Percentiles rank a stretch among this genome's conserved stretches.
Evolutionary conservation across 169 alveolate species (phyloP).

Genomic region (Plasmodium gonderi): DNA sequence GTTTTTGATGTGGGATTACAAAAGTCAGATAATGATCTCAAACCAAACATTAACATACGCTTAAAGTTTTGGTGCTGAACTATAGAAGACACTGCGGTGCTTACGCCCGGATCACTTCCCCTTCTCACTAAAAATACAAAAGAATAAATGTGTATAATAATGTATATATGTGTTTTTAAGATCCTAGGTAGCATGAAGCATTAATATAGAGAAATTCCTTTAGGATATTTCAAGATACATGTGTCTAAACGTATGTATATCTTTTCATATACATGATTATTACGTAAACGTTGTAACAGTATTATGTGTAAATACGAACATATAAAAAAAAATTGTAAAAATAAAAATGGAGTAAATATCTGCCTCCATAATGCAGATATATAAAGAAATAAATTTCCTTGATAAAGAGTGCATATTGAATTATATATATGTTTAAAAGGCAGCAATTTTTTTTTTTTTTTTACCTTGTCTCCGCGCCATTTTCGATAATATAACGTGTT

Average conservation of each 20-base stretch:
- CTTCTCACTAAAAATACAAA: slow-evolving; percentile 83
- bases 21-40: slow-evolving; percentile 92
- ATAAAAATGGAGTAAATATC: background rate
- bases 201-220: background rate
- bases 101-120: slow-evolving; percentile 93
- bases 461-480: slow-evolving; percentile 69
- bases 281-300: background rate
- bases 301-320: background rate
- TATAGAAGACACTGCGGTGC: slow-evolving; percentile 92
- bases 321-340: background rate
- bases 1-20: slow-evolving; percentile 91
- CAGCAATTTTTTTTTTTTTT: background rate
- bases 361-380: background rate
- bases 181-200: background rate
- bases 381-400: background rate
- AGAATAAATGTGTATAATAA: slow-evolving; percentile 24
- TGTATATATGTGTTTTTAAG: background rate
- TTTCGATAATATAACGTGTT: slow-evolving; percentile 14
- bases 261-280: background rate
- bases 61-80: slow-evolving; percentile 93
- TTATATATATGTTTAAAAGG: background rate
- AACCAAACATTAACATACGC: slow-evolving; percentile 93
- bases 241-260: background rate
- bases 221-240: background rate
- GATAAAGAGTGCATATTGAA: background rate